Base-by-base conservation (phyloP, 768 basidiomycete species). In the Boletellus sp. region DNA sequence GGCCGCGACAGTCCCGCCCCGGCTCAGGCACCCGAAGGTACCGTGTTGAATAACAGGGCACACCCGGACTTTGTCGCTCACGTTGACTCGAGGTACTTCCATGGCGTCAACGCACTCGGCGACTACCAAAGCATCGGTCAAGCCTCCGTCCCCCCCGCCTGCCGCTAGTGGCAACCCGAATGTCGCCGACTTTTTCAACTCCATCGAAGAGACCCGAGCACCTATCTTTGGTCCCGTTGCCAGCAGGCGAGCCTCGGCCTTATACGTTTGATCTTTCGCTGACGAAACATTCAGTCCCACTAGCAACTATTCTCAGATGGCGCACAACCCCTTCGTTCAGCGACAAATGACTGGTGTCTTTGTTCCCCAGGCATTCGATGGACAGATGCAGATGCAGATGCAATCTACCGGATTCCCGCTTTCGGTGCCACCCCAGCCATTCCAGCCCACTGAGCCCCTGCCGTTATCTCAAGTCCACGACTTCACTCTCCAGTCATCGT, bases 201-300 rank as follows among this genome's bases (percentile, higher is more conserved):
- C 89, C 6, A 95, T 99, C 56, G 94, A 96, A 64, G 78, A 80
- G 47, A 83, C 87, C 48, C 85, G 90, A 61, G 76, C 83, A 9
- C 74, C 79, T n/a, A 81, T 81, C 74, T 85, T 84, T 64, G 83
- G 82, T 53, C 79, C 84, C 7, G 76, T 80, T 53, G 76, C 78
- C 6, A 75, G 76, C 60, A 83, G 79, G 84, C 38, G 36, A 55
- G 53, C 47, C 23, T 8, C 28, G 2, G 40, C 35, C 13, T 33
- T 10, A 38, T 32, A 20, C 9, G 13, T 10, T 23, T 31, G 22
- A 23, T 44, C n/a, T 31, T 42, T 49, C 48, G 7, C 22, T 70
- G n/a, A 52, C 50, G 28, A 42, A 33, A 45, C 15, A 45, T 37
- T 6, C 50, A 85, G 84, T 56, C 74, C 78, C 1, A 76, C 70